phyloP scores from a whole-genome alignment of 1,284 basidiomycete genomes.

The Microbotryum lychnidis-dioicae region DNA sequence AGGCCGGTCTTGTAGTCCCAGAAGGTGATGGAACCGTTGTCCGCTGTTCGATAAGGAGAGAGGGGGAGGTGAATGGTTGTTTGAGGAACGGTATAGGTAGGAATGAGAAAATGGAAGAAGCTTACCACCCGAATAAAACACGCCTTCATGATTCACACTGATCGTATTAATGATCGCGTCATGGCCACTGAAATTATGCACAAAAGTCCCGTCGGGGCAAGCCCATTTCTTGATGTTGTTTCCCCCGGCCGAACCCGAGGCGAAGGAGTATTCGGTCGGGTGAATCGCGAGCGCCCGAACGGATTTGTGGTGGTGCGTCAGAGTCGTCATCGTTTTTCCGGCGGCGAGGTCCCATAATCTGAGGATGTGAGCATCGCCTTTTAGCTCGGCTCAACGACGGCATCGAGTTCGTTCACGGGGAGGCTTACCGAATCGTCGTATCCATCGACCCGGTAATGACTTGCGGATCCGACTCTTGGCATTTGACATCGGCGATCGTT shows the following conservation, averaged over 20 bases:
- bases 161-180: conserved; percentile 97
- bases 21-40: conserved; percentile 78
- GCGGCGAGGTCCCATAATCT: conserved; percentile 98
- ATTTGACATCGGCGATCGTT: conserved; percentile 88
- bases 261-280: conserved; percentile 93
- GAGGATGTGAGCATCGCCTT: conserved; percentile 7
- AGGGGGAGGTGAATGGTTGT: conserved; percentile 2
- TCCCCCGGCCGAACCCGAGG: conserved; percentile 84
- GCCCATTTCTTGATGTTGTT: conserved; percentile 99
- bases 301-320: conserved; percentile 98
- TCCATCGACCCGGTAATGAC: conserved; percentile 98
- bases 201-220: conserved; percentile 88
- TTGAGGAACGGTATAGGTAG: neutral
- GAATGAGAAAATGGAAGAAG: conserved; percentile 6
- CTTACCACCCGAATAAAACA: conserved; percentile 89
- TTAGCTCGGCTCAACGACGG: neutral
- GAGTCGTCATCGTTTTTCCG: conserved; percentile 86
- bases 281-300: conserved; percentile 89
- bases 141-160: conserved; percentile 87
- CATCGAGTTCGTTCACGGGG: neutral
- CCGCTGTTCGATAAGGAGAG: conserved; percentile 48
- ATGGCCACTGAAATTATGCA: conserved; percentile 91
- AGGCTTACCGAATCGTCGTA: conserved; percentile 71
- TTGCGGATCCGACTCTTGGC: conserved; percentile 93
- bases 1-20: conserved; percentile 94